phyloP scores from a whole-genome alignment of 352 stramenopile species.

The Pythium brassicae region DNA sequence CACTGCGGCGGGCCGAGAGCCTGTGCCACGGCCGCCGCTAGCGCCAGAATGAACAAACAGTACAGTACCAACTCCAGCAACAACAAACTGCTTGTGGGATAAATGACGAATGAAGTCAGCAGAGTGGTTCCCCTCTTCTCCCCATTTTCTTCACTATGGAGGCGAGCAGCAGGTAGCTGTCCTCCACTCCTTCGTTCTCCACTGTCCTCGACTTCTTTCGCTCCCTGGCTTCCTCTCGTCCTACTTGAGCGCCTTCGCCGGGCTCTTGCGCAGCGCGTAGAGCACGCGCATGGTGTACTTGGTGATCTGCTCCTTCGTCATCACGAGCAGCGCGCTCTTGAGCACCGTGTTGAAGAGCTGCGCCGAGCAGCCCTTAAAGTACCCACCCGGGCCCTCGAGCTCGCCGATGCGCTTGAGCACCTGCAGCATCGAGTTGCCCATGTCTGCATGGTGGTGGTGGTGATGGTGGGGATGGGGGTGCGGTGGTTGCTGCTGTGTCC shows the following conservation, averaged over 20 bases:
- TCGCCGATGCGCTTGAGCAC: conserved; percentile 65
- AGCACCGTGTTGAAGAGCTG: conserved; percentile 83
- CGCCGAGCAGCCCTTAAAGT: conserved; percentile 76
- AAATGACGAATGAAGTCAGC: not conserved
- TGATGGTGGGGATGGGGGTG: conserved; percentile 19
- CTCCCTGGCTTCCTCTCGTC: not conserved
- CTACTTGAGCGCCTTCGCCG: conserved; percentile 7
- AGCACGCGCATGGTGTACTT: conserved; percentile 72
- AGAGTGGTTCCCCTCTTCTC: too few species aligned
- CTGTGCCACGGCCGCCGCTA: conserved; percentile 23
- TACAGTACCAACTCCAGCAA: not conserved
- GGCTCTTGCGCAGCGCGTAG: conserved; percentile 48
- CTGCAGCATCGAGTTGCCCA: conserved; percentile 60
- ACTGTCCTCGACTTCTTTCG: too few species aligned
- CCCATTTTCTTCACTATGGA: too few species aligned
- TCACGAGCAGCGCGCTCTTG: conserved; percentile 78
- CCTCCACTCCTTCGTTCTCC: too few species aligned
- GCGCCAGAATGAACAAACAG: not conserved
- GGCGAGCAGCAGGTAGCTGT: too few species aligned
- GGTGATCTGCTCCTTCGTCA: conserved; percentile 84
- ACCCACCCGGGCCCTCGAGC: conserved; percentile 45
- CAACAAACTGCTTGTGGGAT: not conserved
- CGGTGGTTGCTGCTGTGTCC: not conserved
- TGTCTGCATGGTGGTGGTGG: conserved; percentile 37
- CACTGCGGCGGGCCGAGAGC: conserved; percentile 30